Conservation (phyloP, 768 basidiomycete genomes). For the Termitomyces sp. region DNA sequence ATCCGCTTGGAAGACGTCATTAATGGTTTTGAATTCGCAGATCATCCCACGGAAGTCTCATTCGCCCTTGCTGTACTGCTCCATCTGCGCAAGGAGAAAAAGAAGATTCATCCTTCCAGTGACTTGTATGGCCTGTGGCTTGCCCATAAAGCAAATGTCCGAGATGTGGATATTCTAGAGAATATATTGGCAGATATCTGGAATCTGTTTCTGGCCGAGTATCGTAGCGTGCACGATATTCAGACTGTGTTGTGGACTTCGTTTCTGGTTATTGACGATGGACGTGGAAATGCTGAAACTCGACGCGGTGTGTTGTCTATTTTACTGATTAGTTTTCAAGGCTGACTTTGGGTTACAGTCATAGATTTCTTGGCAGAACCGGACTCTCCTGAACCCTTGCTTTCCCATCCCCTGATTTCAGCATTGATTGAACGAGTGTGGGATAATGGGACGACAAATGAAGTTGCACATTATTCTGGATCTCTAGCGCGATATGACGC, state of each 20-base stretch:
- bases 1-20: constrained; percentile 16
- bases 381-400: constrained; percentile 30
- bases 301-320: constrained; percentile 24
- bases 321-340: neutral
- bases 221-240: constrained; percentile 34
- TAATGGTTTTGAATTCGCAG: constrained; percentile 8
- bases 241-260: constrained; percentile 43
- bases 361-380: constrained; percentile 31
- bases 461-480: constrained; percentile 1
- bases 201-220: constrained; percentile 35
- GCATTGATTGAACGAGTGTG: constrained; percentile 34
- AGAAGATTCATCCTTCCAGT: constrained; percentile 5
- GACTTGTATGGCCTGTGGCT: constrained; percentile 43
- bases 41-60: constrained; percentile 17
- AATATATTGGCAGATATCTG: constrained; percentile 28
- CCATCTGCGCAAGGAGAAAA: constrained; percentile 22
- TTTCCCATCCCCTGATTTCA: constrained; percentile 34
- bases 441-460: constrained; percentile 22
- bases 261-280: constrained; percentile 29
- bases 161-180: constrained; percentile 26
- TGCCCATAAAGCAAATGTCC: constrained; percentile 17
- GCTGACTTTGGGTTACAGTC: constrained; percentile 22
- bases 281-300: constrained; percentile 11
- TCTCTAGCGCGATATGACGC: constrained; percentile 25
- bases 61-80: constrained; percentile 30